These are phyloP conservation scores for Capsicum rhomboideum DNA, from an alignment of 257 asterid genomes.

Conservation along the genomic window DNA sequence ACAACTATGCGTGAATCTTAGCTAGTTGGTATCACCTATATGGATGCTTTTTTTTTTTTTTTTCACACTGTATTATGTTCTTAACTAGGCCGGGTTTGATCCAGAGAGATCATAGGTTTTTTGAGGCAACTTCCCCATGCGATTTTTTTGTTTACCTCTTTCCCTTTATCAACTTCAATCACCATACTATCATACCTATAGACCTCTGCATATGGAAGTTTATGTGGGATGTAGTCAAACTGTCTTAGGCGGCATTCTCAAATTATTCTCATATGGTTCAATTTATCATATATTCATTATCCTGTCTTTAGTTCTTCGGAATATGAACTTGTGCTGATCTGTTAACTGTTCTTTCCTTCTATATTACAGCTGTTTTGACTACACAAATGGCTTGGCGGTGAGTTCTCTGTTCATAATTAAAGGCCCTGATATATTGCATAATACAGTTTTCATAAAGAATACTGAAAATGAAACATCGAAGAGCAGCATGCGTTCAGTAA, in stretches of 20 bases:
- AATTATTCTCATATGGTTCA: too few relatives aligned
- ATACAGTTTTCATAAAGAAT: background rate
- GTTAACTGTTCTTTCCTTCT: slow-evolving; percentile 1
- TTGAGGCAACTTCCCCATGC: too few relatives aligned
- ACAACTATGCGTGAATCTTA: background rate
- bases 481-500: background rate
- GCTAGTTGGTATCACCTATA: background rate
- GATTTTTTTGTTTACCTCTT: too few relatives aligned
- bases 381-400: slow-evolving; percentile 95
- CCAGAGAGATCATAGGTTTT: too few relatives aligned
- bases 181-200: too few relatives aligned
- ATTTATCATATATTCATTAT: background rate
- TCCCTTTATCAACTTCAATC: too few relatives aligned
- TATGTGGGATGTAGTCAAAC: background rate
- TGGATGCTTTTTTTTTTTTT: background rate
- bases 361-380: slow-evolving; percentile 94
- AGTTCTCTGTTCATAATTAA: slow-evolving; percentile 29
- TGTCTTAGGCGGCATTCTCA: background rate
- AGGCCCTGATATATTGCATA: background rate
- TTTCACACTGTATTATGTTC: too few relatives aligned
- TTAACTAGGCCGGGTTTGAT: too few relatives aligned
- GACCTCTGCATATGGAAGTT: background rate
- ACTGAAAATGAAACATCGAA: background rate
- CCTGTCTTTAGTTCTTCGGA: background rate
- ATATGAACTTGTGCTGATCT: background rate